These are phyloP conservation scores for Babjeviella inositovora DNA, from an alignment of 805 yeast genomes.

Conservation along the genomic window DNA sequence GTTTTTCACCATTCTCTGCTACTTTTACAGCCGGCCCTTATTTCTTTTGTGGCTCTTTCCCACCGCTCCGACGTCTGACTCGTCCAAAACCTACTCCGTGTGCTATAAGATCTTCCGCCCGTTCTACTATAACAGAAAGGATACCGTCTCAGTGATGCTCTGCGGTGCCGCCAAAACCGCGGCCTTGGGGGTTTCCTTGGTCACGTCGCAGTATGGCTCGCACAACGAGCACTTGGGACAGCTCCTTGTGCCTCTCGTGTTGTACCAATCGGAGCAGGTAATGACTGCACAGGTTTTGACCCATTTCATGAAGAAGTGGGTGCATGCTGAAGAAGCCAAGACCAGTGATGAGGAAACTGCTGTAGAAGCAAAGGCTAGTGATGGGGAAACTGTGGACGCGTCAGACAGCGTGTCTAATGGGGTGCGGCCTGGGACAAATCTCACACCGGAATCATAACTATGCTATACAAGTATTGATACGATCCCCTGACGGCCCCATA, in stretches of 20 bases:
- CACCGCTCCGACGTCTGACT: slow-evolving; percentile 26
- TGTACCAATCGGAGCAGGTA: slow-evolving; percentile 82
- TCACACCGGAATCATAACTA: too few relatives aligned
- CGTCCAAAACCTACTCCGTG: slow-evolving; percentile 25
- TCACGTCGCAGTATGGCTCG: slow-evolving; percentile 68
- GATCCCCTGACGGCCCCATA: too few relatives aligned
- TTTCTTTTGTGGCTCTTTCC: slow-evolving; percentile 25
- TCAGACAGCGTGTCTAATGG: too few relatives aligned
- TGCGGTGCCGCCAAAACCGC: slow-evolving; percentile 94
- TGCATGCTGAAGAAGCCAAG: slow-evolving; percentile 11
- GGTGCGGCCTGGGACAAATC: too few relatives aligned
- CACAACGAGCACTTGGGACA: slow-evolving; percentile 46
- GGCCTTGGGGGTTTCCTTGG: slow-evolving; percentile 74
- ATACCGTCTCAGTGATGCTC: slow-evolving; percentile 66
- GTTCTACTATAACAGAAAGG: slow-evolving; percentile 53
- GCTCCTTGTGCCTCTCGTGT: slow-evolving; percentile 65
- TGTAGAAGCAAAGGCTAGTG: background rate
- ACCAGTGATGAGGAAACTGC: slow-evolving; percentile 5
- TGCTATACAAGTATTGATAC: too few relatives aligned
- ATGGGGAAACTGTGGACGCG: too few relatives aligned
- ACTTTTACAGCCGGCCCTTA: slow-evolving; percentile 40
- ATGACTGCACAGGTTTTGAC: slow-evolving; percentile 64
- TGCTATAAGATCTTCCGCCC: slow-evolving; percentile 33
- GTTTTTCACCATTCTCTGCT: slow-evolving; percentile 57
- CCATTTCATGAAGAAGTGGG: slow-evolving; percentile 56